These are phyloP conservation scores for Ceratopteris richardii DNA, from an alignment of 75 land plant genomes.

Conservation along the genomic window DNA sequence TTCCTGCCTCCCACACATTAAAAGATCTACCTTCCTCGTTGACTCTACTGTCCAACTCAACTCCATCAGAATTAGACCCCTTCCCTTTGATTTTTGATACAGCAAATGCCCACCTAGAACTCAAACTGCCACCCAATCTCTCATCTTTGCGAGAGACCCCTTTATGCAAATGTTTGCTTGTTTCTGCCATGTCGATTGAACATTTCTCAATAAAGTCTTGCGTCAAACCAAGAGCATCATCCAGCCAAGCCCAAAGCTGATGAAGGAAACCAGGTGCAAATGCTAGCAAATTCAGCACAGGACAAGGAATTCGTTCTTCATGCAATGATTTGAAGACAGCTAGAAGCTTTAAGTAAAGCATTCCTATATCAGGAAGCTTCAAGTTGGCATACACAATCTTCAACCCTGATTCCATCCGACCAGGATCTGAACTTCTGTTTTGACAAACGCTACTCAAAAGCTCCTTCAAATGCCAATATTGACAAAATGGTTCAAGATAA, in stretches of 20 bases:
- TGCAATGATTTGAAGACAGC: slow-evolving; percentile 51
- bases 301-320: slow-evolving; percentile 43
- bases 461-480: slow-evolving; percentile 51
- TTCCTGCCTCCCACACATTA: neutral
- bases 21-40: no score
- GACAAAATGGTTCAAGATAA: slow-evolving; percentile 43
- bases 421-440: slow-evolving; percentile 6
- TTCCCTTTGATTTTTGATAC: slow-evolving; percentile 51
- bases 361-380: slow-evolving; percentile 46
- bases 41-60: neutral
- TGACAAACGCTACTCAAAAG: slow-evolving; percentile 25
- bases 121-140: slow-evolving; percentile 20
- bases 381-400: slow-evolving; percentile 6
- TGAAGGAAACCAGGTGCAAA: slow-evolving; percentile 67
- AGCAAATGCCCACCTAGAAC: slow-evolving; percentile 47
- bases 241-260: slow-evolving; percentile 58
- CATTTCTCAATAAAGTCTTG: neutral
- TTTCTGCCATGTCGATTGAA: neutral
- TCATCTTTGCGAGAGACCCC: slow-evolving; percentile 26
- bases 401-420: neutral
- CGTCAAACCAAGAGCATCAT: slow-evolving; percentile 22
- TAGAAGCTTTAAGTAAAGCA: slow-evolving; percentile 58
- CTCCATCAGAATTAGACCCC: slow-evolving; percentile 3
- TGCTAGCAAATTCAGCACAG: slow-evolving; percentile 75
- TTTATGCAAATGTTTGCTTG: neutral